Evolutionary conservation across 306 rosid species (phyloP), one percentile per base, ranked within the genome.

Genomic region (Lagenaria siceraria): DNA sequence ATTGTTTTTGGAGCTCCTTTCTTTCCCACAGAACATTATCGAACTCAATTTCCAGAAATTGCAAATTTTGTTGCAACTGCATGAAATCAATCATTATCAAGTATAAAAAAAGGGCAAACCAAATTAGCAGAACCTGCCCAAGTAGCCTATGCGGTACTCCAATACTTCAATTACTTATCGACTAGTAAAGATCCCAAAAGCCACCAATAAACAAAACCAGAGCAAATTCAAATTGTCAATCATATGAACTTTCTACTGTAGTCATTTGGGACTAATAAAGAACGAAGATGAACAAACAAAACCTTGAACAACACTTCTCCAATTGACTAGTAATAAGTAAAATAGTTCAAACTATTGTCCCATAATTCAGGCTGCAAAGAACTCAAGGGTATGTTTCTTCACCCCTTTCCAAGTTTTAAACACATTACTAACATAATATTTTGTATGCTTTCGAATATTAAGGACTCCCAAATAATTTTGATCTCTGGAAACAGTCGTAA

Each of bases 1-100:
- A 80, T 74, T 83, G 93, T 27, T 84, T 81, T 66, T 87, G 81
- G 74, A 90, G 85, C 59, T 88, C 79, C 80, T 65, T 86, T 65
- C 87, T 82, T 56, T 92, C 93, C 91, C 85, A 83, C 52, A 62
- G 74, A 60, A 88, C 85, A 83, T 63, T 74, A 83, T 86, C 88
- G 81, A 88, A 66, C 83, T 87, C 90, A 14, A 70, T 80, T 83
- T 85, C 86, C 88, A 85, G 80, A 73, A 80, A 82, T 46, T 13
- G 81, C 60, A 90, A 74, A 75, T 78, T 82, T 74, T 77, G 61
- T 83, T 81, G 90, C 62, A 95, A 80, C 97, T 95, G 96, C 84
- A 71, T 42, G 49, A 48, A 71, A 46, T 48, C 42, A 27, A 27
- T 15, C 40, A 48, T 15, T 48, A 49, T 48, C 59, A 27, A 22